Evolutionary conservation across 257 asterid species (phyloP).

Genomic region (Asclepias syriaca): DNA sequence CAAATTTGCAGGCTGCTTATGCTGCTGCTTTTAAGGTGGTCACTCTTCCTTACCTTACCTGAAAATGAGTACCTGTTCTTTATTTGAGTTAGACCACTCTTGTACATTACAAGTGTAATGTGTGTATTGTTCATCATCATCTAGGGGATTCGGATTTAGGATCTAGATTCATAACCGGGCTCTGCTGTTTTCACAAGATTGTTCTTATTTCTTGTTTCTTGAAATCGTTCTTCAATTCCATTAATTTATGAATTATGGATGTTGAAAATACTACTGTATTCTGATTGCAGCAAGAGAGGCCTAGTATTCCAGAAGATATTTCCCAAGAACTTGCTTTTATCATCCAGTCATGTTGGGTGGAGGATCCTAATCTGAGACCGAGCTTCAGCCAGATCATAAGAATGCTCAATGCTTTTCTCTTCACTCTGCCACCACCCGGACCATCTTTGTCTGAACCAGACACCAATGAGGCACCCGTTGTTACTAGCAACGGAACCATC

Average conservation of each 20-base stretch:
- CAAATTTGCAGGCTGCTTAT: slow-evolving; percentile 97
- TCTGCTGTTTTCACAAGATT: neutral
- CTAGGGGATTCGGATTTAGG: neutral
- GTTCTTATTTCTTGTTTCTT: neutral
- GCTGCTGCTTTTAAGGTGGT: slow-evolving; percentile 98
- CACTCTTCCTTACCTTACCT: neutral
- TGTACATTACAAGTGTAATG: neutral
- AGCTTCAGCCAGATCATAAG: slow-evolving; percentile 83
- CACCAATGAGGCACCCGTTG: slow-evolving; percentile 32
- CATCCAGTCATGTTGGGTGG: slow-evolving; percentile 96
- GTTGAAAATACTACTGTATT: neutral
- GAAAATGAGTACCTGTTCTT: neutral
- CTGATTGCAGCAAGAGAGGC: slow-evolving; percentile 90
- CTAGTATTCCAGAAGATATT: slow-evolving; percentile 56
- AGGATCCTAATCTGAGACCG: slow-evolving; percentile 92
- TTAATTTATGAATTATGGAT: neutral
- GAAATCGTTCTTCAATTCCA: neutral
- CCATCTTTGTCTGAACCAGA: slow-evolving; percentile 35
- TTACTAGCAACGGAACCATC: slow-evolving; percentile 48
- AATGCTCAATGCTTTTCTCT: slow-evolving; percentile 71
- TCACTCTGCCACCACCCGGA: slow-evolving; percentile 44
- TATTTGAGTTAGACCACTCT: neutral
- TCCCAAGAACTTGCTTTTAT: slow-evolving; percentile 67
- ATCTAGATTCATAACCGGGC: neutral
- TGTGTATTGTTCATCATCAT: neutral